Evolutionary conservation across 2,329 filamentous ascomycete genomes (phyloP), one percentile per base, ranked within the genome.

Genomic region (Purpureocillium lavendulum): DNA sequence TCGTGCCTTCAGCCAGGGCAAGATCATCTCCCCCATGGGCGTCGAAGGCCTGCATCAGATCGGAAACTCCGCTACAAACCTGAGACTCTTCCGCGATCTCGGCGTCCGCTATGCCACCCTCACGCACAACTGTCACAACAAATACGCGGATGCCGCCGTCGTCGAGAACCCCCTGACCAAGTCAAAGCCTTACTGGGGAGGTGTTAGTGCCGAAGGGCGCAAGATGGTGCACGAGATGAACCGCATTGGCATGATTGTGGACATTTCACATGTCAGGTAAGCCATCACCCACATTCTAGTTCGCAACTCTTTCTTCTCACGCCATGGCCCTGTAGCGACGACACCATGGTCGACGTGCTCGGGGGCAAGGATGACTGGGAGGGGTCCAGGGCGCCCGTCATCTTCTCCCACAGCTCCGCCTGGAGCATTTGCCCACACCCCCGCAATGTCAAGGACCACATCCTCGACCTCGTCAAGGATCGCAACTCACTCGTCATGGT

Each of bases 21-120:
- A 76, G 50, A 68, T 94, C 36, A 84, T 92, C 52, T 89, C 84
- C 1, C 84, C 86, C 0, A 65, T 90, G 4, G 86, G 82, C 3
- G 78, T 94, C 38, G 88, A 95, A 64, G 90, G 90, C 4, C 73
- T 96, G 7, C 90, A 97, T 56, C 90, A 95, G 53, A 94, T 97
- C 50, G 89, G 87, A 42, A 95, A 96, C 63, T 85, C 80, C 1
- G 69, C 81, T 17, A 73, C 83, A 31, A 88, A 80, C 40, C 68
- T 97, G 9, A 80, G 90, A 7, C 70, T 77, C 17, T 95, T 82
- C 60, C 70, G 92, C 58, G 67, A 73, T 3, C 70, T 94, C 3
- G 90, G 90, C 2, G 88, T 89, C 5, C 80, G 87, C 36, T 96
- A 96, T 54, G 81, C 82, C 14, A 96, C 89, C 0, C 67, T 97